Percentiles rank a stretch among this genome's conserved stretches.
Evolutionary conservation across 331 rosid species (phyloP).

Genomic region (Quercus lobata): DNA sequence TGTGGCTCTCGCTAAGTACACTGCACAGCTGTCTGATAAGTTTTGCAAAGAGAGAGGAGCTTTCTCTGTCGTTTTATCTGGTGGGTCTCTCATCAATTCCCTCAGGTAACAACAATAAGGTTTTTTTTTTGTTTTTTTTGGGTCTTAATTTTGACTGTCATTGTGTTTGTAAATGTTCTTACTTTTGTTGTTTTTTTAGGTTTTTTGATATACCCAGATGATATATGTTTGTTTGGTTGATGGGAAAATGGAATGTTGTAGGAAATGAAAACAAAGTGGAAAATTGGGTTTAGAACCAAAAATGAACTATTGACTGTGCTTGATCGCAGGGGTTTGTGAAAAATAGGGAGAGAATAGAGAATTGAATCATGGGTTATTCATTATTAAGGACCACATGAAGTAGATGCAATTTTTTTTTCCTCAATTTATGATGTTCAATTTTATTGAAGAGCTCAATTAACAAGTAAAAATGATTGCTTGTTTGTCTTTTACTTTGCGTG

Average conservation of each 20-base stretch:
- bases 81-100: conserved; percentile 60
- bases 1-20: conserved; percentile 62
- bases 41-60: conserved; percentile 48
- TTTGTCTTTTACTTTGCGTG: background rate
- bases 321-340: background rate
- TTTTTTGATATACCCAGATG: background rate
- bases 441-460: background rate
- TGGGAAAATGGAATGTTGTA: background rate
- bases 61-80: conserved; percentile 68
- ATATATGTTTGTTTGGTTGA: background rate
- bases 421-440: background rate
- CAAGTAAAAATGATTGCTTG: background rate
- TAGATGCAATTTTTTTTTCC: background rate
- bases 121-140: background rate
- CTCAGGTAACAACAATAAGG: conserved; percentile 40
- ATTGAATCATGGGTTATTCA: background rate
- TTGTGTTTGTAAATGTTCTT: background rate
- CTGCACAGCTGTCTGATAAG: conserved; percentile 59
- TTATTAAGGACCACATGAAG: background rate
- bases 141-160: too few relatives aligned
- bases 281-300: background rate
- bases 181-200: background rate
- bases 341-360: background rate
- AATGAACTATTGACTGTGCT: background rate
- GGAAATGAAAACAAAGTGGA: background rate